Base-by-base conservation (phyloP, 2,329 filamentous ascomycete species). In the Xylariomycetidae sp. region DNA sequence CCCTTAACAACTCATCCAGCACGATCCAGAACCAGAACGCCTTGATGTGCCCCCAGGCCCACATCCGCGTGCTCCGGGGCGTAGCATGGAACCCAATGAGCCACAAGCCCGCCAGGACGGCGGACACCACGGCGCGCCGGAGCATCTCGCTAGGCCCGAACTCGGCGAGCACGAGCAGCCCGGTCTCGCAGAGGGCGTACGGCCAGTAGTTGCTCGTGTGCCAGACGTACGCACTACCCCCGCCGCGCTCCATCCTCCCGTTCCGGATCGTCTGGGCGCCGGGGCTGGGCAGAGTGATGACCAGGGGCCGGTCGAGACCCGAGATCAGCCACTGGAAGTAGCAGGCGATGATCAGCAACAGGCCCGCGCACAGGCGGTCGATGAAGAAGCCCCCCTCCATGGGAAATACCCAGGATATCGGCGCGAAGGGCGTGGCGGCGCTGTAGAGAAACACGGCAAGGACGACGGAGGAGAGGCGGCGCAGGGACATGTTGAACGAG, bases 351-450 rank as follows among this genome's bases (percentile, higher is more conserved):
- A 67, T 53, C 27, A 56, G 51, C 15, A 55, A 46, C 19, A 59
- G 57, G 14, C 61, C 56, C 18, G 62, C 58, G 13, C 64, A 58
- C 33, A 70, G 55, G 39, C 65, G 62, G 48, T 72, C 72, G 32
- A 63, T 58, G 33, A 61, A 57, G 52, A 68, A 70, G 37, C 69
- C 63, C 15, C 42, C 45, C 9, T 46, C 37, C 12, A 44, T 22
- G 16, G 36, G 25, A 16, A 49, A 15, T 1, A 45, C 9, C 45
- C 42, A 46, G 13, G 31, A 18, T 14, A 44, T 26, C 2, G 46
- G 46, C 3, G 33, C 42, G 36, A 49, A 49, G 11, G 46, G 46
- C 4, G 37, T 40, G 16, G 45, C 38, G 31, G 46, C 45, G 17
- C 40, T 42, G 38, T 44, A 48, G 8, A 49, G 40, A 2, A 46